A percentile compares a stretch with the other conserved stretches of the same genome.
These are phyloP conservation scores for Talaromyces amestolkiae DNA, from an alignment of 2,329 filamentous ascomycete genomes.

Conservation along the genomic window DNA sequence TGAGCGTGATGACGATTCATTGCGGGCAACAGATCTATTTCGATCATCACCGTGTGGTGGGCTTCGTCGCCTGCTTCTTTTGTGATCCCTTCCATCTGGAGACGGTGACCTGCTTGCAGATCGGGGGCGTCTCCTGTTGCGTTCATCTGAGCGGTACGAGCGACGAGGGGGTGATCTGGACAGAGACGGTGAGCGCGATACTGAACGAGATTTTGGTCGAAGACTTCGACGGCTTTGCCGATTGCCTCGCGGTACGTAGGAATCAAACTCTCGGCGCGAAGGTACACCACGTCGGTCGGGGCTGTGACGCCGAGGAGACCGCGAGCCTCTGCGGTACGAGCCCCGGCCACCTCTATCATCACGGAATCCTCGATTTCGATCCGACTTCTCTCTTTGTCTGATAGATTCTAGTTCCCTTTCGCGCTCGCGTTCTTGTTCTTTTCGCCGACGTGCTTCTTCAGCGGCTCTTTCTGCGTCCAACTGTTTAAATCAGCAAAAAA, in stretches of 20 bases:
- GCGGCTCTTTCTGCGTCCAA: conserved; percentile 79
- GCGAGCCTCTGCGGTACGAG: conserved; percentile 43
- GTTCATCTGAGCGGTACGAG: conserved; percentile 26
- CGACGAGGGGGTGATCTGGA: conserved; percentile 35
- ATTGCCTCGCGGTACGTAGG: conserved; percentile 54
- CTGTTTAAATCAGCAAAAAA: conserved; percentile 43
- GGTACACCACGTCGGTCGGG: conserved; percentile 46
- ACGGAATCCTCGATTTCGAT: conserved; percentile 37
- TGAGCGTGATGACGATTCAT: conserved; percentile 55
- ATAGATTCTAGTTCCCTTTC: conserved; percentile 69
- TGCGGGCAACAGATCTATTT: conserved; percentile 49
- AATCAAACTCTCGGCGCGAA: conserved; percentile 53
- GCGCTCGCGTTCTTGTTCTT: conserved; percentile 68
- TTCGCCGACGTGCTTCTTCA: conserved; percentile 68
- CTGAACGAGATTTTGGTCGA: conserved; percentile 31
- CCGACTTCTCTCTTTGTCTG: conserved; percentile 54
- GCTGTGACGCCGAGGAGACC: conserved; percentile 51
- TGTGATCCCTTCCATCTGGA: conserved; percentile 36
- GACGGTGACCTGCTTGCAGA: conserved; percentile 41
- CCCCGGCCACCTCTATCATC: conserved; percentile 37
- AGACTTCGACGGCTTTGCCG: conserved; percentile 41
- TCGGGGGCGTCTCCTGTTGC: conserved; percentile 34
- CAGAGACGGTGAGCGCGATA: conserved; percentile 30
- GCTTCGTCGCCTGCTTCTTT: conserved; percentile 37
- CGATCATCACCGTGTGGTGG: conserved; percentile 46